Conservation (phyloP, 169 alveolate species). For the Sarcocystis neurona region DNA sequence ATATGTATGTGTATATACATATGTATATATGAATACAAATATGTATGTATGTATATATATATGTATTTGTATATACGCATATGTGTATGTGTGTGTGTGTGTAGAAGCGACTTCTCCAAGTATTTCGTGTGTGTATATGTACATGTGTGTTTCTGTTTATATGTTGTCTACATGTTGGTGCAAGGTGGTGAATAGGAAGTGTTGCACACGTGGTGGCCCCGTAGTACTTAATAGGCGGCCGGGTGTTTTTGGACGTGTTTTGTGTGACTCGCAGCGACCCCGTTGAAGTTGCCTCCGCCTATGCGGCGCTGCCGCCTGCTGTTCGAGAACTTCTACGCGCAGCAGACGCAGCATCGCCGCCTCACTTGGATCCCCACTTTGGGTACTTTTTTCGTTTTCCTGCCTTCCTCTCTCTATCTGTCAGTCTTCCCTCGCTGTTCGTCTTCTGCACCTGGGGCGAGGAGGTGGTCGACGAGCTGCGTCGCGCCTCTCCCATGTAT, state of each 20-base stretch:
- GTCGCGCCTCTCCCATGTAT: too few relatives aligned
- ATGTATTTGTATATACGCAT: too few relatives aligned
- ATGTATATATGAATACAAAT: background rate
- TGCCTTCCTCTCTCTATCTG: background rate
- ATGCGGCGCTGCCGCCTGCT: constrained; percentile 65
- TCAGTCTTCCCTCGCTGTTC: background rate
- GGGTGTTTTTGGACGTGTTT: background rate
- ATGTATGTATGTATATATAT: background rate
- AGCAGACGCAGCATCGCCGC: constrained; percentile 80
- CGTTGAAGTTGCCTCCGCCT: constrained; percentile 60
- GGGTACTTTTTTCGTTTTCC: constrained; percentile 71
- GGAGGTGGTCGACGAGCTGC: too few relatives aligned
- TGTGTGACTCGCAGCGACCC: background rate
- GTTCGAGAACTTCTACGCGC: constrained; percentile 72
- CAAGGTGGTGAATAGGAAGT: background rate
- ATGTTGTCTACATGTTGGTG: background rate
- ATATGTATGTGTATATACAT: background rate
- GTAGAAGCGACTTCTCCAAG: too few relatives aligned
- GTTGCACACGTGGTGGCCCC: background rate
- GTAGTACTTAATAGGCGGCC: background rate
- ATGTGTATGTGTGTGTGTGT: too few relatives aligned
- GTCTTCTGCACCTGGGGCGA: background rate
- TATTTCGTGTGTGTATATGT: background rate
- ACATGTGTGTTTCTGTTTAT: background rate
- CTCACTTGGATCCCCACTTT: constrained; percentile 84